A percentile compares a stretch with the other conserved stretches of the same genome.
Conservation (phyloP, 768 basidiomycete species). For the Mycena polygramma region DNA sequence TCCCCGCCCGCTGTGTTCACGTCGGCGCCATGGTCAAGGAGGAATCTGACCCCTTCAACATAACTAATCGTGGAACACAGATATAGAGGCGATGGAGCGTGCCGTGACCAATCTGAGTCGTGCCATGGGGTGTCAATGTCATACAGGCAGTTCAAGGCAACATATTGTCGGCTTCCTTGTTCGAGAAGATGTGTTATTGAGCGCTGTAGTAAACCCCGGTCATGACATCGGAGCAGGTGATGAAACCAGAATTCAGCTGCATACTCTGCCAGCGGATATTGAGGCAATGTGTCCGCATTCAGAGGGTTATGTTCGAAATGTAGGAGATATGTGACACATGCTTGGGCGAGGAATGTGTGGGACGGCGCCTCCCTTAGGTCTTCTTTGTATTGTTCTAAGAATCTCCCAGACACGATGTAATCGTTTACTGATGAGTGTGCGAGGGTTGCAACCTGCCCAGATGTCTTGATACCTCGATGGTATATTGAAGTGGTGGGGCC, state of each 20-base stretch:
- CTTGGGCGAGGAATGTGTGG: constrained; percentile 7
- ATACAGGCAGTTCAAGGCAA: background rate
- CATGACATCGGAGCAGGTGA: constrained; percentile 7
- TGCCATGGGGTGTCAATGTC: no score
- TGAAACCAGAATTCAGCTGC: constrained; percentile 5
- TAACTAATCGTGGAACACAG: background rate
- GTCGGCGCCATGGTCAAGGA: no score
- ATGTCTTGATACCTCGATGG: no score
- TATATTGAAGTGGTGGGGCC: no score
- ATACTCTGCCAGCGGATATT: constrained; percentile 1
- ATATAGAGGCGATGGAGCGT: no score
- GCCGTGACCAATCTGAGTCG: no score
- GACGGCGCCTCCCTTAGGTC: background rate
- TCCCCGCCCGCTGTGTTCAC: no score
- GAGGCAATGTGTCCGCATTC: background rate
- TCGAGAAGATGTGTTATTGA: background rate
- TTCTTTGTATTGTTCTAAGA: background rate
- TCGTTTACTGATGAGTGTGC: constrained; percentile 17
- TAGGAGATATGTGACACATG: constrained; percentile 17
- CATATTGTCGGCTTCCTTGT: constrained; percentile 7
- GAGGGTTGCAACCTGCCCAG: no score
- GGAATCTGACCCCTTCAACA: background rate
- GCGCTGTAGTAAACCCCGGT: background rate
- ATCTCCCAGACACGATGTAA: background rate
- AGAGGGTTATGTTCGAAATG: constrained; percentile 13